Base-by-base conservation (phyloP, 768 basidiomycete species). In the Pulveroboletus frians region DNA sequence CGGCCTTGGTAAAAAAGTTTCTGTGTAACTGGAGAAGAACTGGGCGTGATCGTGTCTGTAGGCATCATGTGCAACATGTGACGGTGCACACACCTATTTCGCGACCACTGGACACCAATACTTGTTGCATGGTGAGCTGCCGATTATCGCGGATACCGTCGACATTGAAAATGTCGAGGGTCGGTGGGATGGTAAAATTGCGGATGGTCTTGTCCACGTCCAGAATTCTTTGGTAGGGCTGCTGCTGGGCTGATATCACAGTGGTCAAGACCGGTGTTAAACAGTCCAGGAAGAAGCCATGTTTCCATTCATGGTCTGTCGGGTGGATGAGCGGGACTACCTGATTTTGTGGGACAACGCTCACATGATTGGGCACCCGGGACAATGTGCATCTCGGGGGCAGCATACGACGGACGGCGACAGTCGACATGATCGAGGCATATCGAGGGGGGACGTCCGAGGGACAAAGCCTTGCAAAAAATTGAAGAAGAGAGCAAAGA, bases 281-380 rank as follows among this genome's bases (percentile, higher is more conserved):
- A 63, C 84, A 84, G 29, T 79, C 59, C 26, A 76, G 71, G 60
- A 83, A 81, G 68, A 87, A 86, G 1, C 70, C 66, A 55, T 82
- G 79, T 57, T 84, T 84, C 84, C 84, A 87, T 60, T 81, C 75
- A 50, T 85, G 83, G 63, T 85, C 84, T 85, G 58, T 30, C 17
- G 37, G 37, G 47, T 43, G 58, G 41, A 51, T 54, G 29, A 62
- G 46, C 39, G 34, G 23, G 51, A 30, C 14, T 29, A 31, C 48
- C 55, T 14, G 46, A 40, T 40, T 31, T 35, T 9, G 23, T n/a
- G 42, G 52, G 49, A 47, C 9, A 45, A 45, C 47, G 49, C 66
- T 52, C 50, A 68, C 69, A 66, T 46, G 66, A 61, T n/a, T 57
- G 55, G 17, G 56, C 48, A 49, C 62, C 57, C 5, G 61, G 58